Conservation (phyloP, 257 asterid species). For the Eucommia ulmoides region DNA sequence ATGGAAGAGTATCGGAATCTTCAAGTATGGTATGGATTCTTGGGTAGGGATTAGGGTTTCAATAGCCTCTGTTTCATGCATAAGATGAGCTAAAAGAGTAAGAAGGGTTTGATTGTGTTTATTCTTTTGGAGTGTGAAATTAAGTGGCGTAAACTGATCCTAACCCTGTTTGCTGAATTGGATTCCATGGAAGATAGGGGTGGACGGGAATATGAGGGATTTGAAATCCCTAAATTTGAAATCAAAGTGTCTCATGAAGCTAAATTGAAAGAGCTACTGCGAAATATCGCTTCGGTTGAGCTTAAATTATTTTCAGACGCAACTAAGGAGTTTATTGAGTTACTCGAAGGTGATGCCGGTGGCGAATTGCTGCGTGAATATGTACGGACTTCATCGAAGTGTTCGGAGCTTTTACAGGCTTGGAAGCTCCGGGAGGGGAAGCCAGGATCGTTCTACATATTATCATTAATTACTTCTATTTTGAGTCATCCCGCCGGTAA, state of each 20-base stretch:
- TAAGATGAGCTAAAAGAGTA: too few species aligned
- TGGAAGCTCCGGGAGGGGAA: slow-evolving; percentile 64
- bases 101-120: too few species aligned
- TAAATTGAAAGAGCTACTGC: slow-evolving; percentile 70
- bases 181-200: slow-evolving; percentile 11
- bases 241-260: slow-evolving; percentile 35
- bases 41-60: too few species aligned
- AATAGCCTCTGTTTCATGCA: too few species aligned
- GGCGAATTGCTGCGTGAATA: slow-evolving; percentile 30
- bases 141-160: too few species aligned
- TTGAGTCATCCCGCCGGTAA: slow-evolving; percentile 29
- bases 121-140: too few species aligned
- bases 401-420: slow-evolving; percentile 57
- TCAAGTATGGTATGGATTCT: too few species aligned
- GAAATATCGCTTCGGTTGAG: slow-evolving; percentile 51
- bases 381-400: slow-evolving; percentile 34
- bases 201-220: background rate
- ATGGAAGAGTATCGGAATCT: too few species aligned
- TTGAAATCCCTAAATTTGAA: slow-evolving; percentile 11
- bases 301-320: slow-evolving; percentile 44
- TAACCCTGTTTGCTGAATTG: background rate
- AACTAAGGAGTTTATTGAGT: slow-evolving; percentile 50
- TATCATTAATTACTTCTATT: slow-evolving; percentile 46
- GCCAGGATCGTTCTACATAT: slow-evolving; percentile 32
- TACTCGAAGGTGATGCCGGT: slow-evolving; percentile 55